Evolutionary conservation across 2,329 filamentous ascomycete species (phyloP), one percentile per base, ranked within the genome.

Genomic region (Colletotrichum sansevieriae): DNA sequence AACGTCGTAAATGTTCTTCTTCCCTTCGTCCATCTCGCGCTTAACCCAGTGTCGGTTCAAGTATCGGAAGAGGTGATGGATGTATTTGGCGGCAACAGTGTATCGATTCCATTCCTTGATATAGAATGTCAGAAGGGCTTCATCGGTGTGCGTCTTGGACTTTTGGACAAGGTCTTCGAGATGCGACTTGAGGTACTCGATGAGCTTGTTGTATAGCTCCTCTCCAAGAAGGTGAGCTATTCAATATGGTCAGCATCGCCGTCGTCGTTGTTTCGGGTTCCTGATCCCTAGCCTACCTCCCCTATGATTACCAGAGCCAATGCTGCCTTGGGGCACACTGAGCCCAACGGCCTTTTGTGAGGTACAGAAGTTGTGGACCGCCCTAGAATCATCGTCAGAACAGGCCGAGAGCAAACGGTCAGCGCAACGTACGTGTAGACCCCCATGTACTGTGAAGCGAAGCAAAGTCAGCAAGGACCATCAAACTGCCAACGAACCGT

Each of bases 31-130:
- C 82, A 99, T 97, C 82, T 99, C 96, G 35, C 96, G 88, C 86
- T 98, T 99, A 2, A 99, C 96, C 96, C 97, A 99, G 81, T 99
- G 96, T 35, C 96, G 90, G 77, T 99, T 99, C 29, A 99, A 88
- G 77, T 99, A 99, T 62, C 92, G 87, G 84, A 99, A 99, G 8
- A 99, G 84, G 78, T 99, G 95, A 80, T 99, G 97, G 78, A 98
- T 96, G 82, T 97, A 99, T 80, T 97, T 97, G 68, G 95, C 96
- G 1, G 96, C 95, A 13, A 92, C 93, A 2, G 96, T 99, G 82
- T 98, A 99, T 70, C 96, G 89, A 73, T 92, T 90, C 96, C 96
- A 99, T 85, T 99, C 95, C 77, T 92, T 90, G 79, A 98, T 99
- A 79, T 99, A 99, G 81, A 95, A 98, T 20, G 87, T 87, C 33